A percentile compares a stretch with the other conserved stretches of the same genome.
These are phyloP conservation scores for Tricholoma matsutake DNA, from an alignment of 768 basidiomycete species.

Conservation along the genomic window DNA sequence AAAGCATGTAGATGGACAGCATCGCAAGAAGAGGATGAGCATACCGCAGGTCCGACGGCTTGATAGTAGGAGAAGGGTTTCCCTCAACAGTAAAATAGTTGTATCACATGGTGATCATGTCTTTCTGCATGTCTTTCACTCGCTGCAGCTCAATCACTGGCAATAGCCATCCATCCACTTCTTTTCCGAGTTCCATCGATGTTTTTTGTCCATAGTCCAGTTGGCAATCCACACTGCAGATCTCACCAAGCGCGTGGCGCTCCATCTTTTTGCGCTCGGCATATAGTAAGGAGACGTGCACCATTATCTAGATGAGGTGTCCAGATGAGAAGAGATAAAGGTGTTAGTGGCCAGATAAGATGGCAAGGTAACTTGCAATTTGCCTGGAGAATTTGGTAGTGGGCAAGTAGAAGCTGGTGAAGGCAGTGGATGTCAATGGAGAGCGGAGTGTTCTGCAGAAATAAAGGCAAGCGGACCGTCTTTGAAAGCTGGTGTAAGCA, in stretches of 20 bases:
- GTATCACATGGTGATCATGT: too few species aligned
- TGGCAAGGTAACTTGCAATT: conserved; percentile 66
- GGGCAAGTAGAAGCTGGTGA: conserved; percentile 71
- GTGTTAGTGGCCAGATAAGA: conserved; percentile 63
- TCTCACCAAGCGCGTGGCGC: conserved; percentile 54
- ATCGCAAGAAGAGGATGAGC: conserved; percentile 10
- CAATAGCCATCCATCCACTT: too few species aligned
- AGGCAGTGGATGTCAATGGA: conserved; percentile 44
- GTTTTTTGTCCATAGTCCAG: too few species aligned
- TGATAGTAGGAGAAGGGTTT: conserved; percentile 32
- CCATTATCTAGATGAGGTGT: conserved; percentile 48
- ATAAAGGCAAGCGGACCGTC: too few species aligned
- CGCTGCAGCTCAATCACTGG: too few species aligned
- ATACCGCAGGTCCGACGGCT: conserved; percentile 55
- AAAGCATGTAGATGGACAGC: too few species aligned
- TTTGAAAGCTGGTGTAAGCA: too few species aligned
- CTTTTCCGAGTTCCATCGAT: too few species aligned
- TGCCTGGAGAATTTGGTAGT: conserved; percentile 75
- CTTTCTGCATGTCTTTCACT: too few species aligned
- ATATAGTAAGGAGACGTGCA: conserved; percentile 67
- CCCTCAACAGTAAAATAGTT: conserved; percentile 45
- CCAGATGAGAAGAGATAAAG: too few species aligned
- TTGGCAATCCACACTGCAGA: conserved; percentile 56
- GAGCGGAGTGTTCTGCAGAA: too few species aligned
- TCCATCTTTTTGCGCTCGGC: conserved; percentile 68